Evolutionary conservation across 805 yeast species (phyloP), one percentile per base, ranked within the genome.

Genomic region (Limtongozyma cylindracea): DNA sequence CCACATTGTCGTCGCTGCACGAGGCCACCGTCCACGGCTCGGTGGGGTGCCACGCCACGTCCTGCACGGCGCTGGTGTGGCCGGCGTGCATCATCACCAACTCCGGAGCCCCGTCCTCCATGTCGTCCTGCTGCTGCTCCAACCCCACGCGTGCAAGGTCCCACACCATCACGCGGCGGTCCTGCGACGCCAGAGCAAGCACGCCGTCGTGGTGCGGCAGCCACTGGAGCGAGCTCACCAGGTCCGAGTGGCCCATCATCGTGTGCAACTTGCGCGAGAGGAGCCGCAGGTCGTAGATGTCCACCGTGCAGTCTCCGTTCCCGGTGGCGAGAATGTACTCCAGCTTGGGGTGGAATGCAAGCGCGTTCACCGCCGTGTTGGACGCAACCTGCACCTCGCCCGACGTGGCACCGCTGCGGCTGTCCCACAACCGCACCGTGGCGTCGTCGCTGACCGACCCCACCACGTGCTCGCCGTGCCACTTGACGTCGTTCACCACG

Each of bases 61-160:
- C 91, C 19, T 68, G 65, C 10, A 74, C 68, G 5, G 70, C 54
- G 10, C 77, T 70, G 11, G 80, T 68, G 37, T 78, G 92, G 11
- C 93, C 93, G 18, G 91, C 91, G 38, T 78, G 93, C 69, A 78
- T 72, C 80, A 77, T 72, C 33, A 77, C 50, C 17, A 78, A 45
- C 40, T 78, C 94, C 4, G 92, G 84, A 13, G 72, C 72, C 18
- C 91, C 94, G 35, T 78, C 94, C 30, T 73, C 91, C 15, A 78
- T 73, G 37, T 78, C 93, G 31, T 77, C 93, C 31, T 66, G 80
- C 9, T 56, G 56, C 40, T 76, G 91, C 36, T 77, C 92, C 29
- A 67, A 73, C 4, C 94, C 94, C 17, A 78, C 69, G 31, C 61
- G 66, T 21, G 53, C 48, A 25, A 77, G 47, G 38, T 78, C 91